These are phyloP conservation scores for Allium fistulosum DNA, from an alignment of 106 monocot species.

Conservation along the genomic window DNA sequence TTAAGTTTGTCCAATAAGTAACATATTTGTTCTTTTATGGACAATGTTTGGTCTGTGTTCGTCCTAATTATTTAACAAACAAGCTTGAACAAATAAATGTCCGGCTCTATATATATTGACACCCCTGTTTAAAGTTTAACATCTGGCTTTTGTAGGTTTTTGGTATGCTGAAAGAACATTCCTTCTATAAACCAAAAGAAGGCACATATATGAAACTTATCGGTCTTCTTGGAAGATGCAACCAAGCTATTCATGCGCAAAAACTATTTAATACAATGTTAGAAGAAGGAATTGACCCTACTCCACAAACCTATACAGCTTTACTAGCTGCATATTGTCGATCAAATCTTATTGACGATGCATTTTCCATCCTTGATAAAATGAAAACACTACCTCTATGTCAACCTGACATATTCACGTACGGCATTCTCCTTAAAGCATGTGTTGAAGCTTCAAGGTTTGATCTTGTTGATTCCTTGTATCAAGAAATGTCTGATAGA, in stretches of 20 bases:
- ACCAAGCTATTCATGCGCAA: slow-evolving; percentile 56
- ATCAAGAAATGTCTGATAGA: slow-evolving; percentile 69
- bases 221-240: slow-evolving; percentile 67
- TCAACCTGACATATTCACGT: slow-evolving; percentile 84
- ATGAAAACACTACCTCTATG: slow-evolving; percentile 72
- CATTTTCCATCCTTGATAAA: slow-evolving; percentile 46
- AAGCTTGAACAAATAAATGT: too few species aligned
- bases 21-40: too few species aligned
- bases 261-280: slow-evolving; percentile 69
- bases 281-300: slow-evolving; percentile 70
- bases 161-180: slow-evolving; percentile 64
- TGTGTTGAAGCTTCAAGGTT: slow-evolving; percentile 55
- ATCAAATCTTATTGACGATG: slow-evolving; percentile 52
- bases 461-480: slow-evolving; percentile 59
- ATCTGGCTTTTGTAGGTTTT: slow-evolving; percentile 46
- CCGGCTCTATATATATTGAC: too few species aligned
- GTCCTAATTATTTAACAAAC: too few species aligned
- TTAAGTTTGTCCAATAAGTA: too few species aligned
- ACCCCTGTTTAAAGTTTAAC: too few species aligned
- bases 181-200: slow-evolving; percentile 84
- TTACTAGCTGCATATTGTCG: slow-evolving; percentile 64
- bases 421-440: slow-evolving; percentile 71
- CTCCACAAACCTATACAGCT: slow-evolving; percentile 67
- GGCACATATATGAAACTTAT: slow-evolving; percentile 89
- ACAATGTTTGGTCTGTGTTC: too few species aligned